Evolutionary conservation across 2,329 filamentous ascomycete species (phyloP).

Genomic region (Alternaria alternata): DNA sequence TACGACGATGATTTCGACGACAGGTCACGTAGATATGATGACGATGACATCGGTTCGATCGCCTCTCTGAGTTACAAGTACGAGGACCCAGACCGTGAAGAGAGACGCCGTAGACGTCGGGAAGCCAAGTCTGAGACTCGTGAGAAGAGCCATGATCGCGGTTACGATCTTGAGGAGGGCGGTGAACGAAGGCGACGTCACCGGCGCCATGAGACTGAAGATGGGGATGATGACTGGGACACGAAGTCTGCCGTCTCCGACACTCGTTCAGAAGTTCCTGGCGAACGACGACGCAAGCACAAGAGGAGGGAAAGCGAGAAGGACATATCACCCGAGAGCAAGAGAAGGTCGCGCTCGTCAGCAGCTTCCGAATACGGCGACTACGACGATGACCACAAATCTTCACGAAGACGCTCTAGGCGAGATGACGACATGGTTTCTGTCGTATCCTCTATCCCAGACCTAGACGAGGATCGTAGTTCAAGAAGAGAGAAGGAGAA

Average conservation of each 20-base stretch:
- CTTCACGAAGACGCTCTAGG: conserved; percentile 51
- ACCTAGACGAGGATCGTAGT: conserved; percentile 51
- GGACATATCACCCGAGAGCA: conserved; percentile 41
- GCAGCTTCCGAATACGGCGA: conserved; percentile 54
- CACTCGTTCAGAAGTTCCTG: conserved; percentile 46
- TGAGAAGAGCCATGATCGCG: conserved; percentile 49
- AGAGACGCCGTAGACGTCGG: conserved; percentile 36
- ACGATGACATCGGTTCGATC: conserved; percentile 34
- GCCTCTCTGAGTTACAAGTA: conserved; percentile 38
- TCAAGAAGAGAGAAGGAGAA: conserved; percentile 51
- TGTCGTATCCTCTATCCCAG: conserved; percentile 51
- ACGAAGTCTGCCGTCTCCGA: conserved; percentile 51
- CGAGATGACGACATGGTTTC: conserved; percentile 55
- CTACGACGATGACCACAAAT: conserved; percentile 50
- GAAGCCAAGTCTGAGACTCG: conserved; percentile 33
- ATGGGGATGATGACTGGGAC: conserved; percentile 52
- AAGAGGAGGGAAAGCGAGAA: conserved; percentile 43
- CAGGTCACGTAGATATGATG: conserved; percentile 21
- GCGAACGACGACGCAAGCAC: conserved; percentile 47
- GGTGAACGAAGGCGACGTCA: conserved; percentile 44
- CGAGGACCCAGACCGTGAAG: conserved; percentile 42
- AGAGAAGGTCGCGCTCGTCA: conserved; percentile 37
- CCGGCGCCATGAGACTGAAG: conserved; percentile 46
- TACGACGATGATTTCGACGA: conserved; percentile 20
- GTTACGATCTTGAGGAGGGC: conserved; percentile 43